phyloP scores from a whole-genome alignment of 2,329 filamentous ascomycete species.

The Botrytis hyacinthi region DNA sequence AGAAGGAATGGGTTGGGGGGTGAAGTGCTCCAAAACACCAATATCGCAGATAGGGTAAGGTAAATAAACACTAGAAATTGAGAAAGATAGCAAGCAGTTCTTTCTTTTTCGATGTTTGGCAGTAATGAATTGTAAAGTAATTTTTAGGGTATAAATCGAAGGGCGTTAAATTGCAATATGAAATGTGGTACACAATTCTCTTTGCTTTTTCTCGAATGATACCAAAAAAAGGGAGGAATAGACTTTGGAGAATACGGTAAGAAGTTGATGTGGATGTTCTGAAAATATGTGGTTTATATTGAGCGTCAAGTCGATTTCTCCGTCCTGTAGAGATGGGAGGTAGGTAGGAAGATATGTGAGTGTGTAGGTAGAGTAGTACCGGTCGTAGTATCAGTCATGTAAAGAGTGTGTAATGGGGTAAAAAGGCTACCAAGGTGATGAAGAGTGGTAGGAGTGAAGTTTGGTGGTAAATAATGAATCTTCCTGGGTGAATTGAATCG shows the following conservation, averaged over 20 bases:
- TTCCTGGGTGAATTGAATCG: neutral
- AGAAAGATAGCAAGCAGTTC: conserved; percentile 2
- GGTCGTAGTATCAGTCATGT: neutral
- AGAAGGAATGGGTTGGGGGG: conserved; percentile 18
- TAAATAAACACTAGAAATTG: conserved; percentile 11
- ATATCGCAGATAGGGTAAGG: neutral
- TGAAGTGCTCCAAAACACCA: neutral
- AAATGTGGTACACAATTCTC: neutral
- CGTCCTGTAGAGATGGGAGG: neutral
- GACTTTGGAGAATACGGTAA: neutral
- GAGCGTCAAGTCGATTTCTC: neutral
- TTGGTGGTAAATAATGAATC: neutral
- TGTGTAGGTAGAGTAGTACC: neutral
- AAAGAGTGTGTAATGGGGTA: neutral
- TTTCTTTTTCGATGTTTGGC: conserved; percentile 10
- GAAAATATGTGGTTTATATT: neutral
- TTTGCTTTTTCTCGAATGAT: conserved; percentile 1
- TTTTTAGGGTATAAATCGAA: neutral
- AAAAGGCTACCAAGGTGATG: no score
- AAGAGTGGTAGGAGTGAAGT: neutral
- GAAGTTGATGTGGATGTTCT: neutral
- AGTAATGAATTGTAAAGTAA: neutral
- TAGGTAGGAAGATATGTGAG: neutral
- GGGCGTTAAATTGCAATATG: neutral
- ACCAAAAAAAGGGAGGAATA: neutral